Conservation (phyloP, 441 rosid species). For the Populus hybrid region DNA sequence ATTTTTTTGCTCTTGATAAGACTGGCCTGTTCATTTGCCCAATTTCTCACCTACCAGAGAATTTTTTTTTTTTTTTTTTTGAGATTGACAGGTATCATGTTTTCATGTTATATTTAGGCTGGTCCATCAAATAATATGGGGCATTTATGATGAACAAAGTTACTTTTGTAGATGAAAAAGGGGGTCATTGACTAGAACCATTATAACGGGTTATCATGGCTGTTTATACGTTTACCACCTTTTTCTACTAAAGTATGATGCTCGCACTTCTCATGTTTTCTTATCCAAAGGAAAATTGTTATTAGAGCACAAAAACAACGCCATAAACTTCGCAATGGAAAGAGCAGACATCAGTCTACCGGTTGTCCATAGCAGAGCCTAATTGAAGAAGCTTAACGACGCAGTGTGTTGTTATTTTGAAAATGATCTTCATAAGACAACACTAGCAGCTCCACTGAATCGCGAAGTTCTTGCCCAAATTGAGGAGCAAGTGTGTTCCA, state of each 20-base stretch:
- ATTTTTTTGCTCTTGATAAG: not conserved
- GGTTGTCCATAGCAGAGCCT: not conserved
- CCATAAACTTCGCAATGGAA: not conserved
- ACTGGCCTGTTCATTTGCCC: not conserved
- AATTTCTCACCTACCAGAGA: conserved; percentile 10
- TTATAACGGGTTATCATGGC: conserved; percentile 28
- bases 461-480: not conserved
- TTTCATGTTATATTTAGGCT: not conserved
- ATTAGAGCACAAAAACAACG: not conserved
- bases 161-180: conserved; percentile 7
- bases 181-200: conserved; percentile 22
- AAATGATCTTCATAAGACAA: not conserved
- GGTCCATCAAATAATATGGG: not conserved
- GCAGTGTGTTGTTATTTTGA: not conserved
- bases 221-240: conserved; percentile 19
- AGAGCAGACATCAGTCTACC: not conserved
- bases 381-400: not conserved
- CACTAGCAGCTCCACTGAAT: not conserved
- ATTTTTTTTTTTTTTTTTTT: not conserved
- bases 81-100: not conserved
- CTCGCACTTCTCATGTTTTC: not conserved
- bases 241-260: not conserved
- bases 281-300: not conserved
- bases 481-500: not conserved
- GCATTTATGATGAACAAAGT: conserved; percentile 7